phyloP scores from a whole-genome alignment of 768 basidiomycete genomes.

The Suillus tomentosus region DNA sequence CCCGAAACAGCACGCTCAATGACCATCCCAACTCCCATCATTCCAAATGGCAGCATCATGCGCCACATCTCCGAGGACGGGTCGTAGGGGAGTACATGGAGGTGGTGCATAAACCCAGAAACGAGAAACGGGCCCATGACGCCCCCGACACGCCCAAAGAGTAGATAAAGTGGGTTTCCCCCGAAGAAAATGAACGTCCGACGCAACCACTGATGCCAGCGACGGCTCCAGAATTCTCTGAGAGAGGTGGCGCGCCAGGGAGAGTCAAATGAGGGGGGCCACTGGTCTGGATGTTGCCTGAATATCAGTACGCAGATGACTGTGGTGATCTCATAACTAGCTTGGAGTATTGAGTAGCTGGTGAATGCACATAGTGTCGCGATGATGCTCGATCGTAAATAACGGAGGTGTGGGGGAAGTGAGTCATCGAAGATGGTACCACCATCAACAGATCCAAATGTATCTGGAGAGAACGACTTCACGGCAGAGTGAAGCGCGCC shows the following conservation, averaged over 20 bases:
- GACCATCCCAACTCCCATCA: conserved; percentile 54
- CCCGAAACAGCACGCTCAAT: conserved; percentile 41
- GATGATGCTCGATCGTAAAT: conserved; percentile 44
- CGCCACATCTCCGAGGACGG: conserved; percentile 43
- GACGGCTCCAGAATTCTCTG: conserved; percentile 37
- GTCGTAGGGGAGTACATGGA: conserved; percentile 53
- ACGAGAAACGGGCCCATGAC: conserved; percentile 58
- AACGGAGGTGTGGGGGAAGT: conserved; percentile 29
- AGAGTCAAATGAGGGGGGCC: conserved; percentile 35
- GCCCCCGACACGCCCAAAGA: conserved; percentile 50
- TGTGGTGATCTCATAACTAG: conserved; percentile 27
- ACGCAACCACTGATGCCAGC: conserved; percentile 43
- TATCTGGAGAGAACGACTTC: conserved; percentile 46
- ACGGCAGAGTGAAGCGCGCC: conserved; percentile 48
- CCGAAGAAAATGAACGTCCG: conserved; percentile 35
- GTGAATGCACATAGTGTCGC: conserved; percentile 44
- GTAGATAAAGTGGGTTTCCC: conserved; percentile 26
- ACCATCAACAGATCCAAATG: conserved; percentile 26
- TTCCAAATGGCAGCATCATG: conserved; percentile 52
- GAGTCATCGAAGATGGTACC: conserved; percentile 36
- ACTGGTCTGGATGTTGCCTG: conserved; percentile 29
- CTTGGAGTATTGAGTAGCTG: conserved; percentile 48
- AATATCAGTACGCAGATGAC: conserved; percentile 31
- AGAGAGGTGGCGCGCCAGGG: conserved; percentile 41
- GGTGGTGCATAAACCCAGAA: conserved; percentile 58